Conservation (phyloP, 73 alveolate species). For the Symbiodinium natans region DNA sequence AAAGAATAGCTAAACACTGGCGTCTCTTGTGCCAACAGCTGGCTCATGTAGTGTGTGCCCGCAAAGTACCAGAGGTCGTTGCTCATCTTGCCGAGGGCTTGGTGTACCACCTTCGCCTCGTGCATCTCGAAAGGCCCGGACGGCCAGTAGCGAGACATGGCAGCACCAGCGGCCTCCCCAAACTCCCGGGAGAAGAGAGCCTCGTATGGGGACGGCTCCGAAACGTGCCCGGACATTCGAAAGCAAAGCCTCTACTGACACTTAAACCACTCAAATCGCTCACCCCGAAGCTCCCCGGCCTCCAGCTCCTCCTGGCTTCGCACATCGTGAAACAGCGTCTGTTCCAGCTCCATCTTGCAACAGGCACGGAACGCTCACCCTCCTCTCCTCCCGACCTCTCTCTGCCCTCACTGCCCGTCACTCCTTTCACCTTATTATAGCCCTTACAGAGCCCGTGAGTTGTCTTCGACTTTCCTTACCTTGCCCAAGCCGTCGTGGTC, state of each 20-base stretch:
- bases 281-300: no score
- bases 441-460: background rate
- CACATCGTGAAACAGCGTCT: constrained; percentile 29
- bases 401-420: no score
- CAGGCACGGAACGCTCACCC: no score
- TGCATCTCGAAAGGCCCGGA: background rate
- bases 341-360: constrained; percentile 48
- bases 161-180: background rate
- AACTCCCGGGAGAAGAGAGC: constrained; percentile 18
- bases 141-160: constrained; percentile 20
- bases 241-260: no score
- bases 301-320: constrained; percentile 28
- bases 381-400: no score
- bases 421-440: background rate
- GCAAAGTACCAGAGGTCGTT: constrained; percentile 79
- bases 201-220: no score
- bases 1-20: constrained; percentile 26
- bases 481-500: constrained; percentile 68
- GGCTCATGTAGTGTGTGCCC: constrained; percentile 31
- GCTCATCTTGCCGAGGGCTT: constrained; percentile 23
- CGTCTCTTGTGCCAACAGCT: background rate
- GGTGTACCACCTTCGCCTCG: constrained; percentile 28
- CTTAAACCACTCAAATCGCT: no score
- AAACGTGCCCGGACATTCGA: no score
- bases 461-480: no score